These are phyloP conservation scores for Tolypocladium ophioglossoides DNA, from an alignment of 2,329 filamentous ascomycete genomes.

Conservation along the genomic window DNA sequence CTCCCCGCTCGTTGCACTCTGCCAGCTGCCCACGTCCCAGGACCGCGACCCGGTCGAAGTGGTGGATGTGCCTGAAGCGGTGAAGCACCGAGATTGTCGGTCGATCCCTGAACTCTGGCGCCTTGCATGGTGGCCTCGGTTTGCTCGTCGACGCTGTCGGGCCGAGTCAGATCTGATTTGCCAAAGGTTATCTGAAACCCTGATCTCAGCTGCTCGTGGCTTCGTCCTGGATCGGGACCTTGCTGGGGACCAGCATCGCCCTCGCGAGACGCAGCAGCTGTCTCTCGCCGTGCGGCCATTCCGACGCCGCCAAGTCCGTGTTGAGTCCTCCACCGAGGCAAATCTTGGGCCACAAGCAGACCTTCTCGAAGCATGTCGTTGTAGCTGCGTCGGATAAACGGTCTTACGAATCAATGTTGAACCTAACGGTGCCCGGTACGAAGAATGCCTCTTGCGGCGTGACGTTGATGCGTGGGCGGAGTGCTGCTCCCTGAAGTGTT, in stretches of 20 bases:
- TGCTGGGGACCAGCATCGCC: constrained; percentile 23
- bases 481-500: constrained; percentile 7
- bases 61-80: constrained; percentile 19
- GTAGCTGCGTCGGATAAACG: constrained; percentile 27
- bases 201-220: constrained; percentile 20
- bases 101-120: constrained; percentile 25
- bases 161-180: neutral
- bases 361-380: constrained; percentile 29
- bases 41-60: constrained; percentile 34
- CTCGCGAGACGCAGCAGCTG: constrained; percentile 30
- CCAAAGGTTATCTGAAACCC: too few species aligned
- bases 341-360: constrained; percentile 31
- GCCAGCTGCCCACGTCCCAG: constrained; percentile 36
- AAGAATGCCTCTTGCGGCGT: constrained; percentile 42
- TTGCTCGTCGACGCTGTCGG: constrained; percentile 18
- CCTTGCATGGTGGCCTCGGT: constrained; percentile 21
- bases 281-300: constrained; percentile 29
- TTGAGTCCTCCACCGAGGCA: constrained; percentile 27
- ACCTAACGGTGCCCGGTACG: constrained; percentile 34
- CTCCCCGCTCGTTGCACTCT: constrained; percentile 3
- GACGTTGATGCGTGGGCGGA: constrained; percentile 24
- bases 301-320: constrained; percentile 15
- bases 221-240: constrained; percentile 28
- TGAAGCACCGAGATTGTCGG: constrained; percentile 39
- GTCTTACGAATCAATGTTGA: constrained; percentile 35